phyloP scores from a whole-genome alignment of 1,284 basidiomycete species.

The Coriolopsis trogii region DNA sequence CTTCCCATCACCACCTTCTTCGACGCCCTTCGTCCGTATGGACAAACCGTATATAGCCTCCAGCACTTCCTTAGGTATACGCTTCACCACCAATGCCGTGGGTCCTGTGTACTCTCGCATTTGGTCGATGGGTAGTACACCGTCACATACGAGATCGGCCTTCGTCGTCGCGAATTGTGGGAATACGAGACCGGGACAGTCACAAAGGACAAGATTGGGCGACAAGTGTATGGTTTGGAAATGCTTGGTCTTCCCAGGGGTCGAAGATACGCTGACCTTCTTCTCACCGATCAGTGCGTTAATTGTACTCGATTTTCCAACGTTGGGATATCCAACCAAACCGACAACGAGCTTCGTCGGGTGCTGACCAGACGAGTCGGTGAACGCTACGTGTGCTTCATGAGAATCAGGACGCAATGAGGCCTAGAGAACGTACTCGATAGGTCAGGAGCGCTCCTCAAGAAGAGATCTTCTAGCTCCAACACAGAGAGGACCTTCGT shows the following conservation, averaged over 20 bases:
- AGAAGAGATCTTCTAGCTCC: constrained; percentile 90
- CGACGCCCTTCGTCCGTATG: constrained; percentile 67
- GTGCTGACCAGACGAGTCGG: constrained; percentile 60
- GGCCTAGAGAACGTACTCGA: constrained; percentile 49
- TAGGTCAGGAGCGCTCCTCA: constrained; percentile 77
- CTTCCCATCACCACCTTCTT: constrained; percentile 86
- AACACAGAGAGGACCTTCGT: constrained; percentile 84
- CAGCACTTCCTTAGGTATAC: constrained; percentile 86
- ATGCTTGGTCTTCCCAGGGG: constrained; percentile 99
- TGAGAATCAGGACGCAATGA: background rate
- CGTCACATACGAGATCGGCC: constrained; percentile 95
- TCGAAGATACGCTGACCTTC: constrained; percentile 97
- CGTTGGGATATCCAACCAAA: constrained; percentile 98
- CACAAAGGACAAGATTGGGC: constrained; percentile 88
- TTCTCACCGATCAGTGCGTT: constrained; percentile 96
- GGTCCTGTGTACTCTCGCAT: constrained; percentile 95
- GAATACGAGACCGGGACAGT: constrained; percentile 98
- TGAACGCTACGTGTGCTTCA: constrained; percentile 55
- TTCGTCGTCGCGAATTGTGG: constrained; percentile 97
- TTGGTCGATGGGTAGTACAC: constrained; percentile 97
- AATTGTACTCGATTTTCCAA: constrained; percentile 97
- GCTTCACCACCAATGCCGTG: constrained; percentile 75
- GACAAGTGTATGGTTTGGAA: constrained; percentile 98
- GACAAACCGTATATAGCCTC: constrained; percentile 90
- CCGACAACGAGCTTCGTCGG: constrained; percentile 84